Evolutionary conservation across 2,329 filamentous ascomycete genomes (phyloP).

Genomic region (Cladosporium sphaerospermum): DNA sequence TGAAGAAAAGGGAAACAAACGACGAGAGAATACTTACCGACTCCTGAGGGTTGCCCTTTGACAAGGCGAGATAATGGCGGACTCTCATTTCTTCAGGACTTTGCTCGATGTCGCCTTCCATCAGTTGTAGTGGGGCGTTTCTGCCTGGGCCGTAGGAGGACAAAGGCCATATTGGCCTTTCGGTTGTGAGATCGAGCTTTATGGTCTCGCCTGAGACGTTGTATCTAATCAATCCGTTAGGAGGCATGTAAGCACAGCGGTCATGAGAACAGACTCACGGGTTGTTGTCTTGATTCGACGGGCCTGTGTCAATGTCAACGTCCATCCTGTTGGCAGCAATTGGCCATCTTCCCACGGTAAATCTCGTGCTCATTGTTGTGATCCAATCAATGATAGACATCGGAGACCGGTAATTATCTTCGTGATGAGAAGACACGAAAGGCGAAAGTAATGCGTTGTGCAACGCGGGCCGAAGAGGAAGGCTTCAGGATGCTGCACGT

Average conservation of each 20-base stretch:
- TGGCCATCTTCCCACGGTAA: too few species aligned
- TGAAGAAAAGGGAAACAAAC: neutral
- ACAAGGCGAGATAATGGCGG: constrained; percentile 59
- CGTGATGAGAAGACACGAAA: too few species aligned
- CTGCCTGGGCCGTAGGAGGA: constrained; percentile 77
- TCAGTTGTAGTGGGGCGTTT: constrained; percentile 73
- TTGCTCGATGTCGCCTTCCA: constrained; percentile 76
- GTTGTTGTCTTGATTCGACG: constrained; percentile 2
- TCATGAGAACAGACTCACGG: neutral
- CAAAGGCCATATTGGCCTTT: constrained; percentile 76
- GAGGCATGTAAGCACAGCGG: neutral
- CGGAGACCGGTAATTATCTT: too few species aligned
- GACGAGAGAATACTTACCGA: constrained; percentile 37
- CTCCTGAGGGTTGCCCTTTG: constrained; percentile 50
- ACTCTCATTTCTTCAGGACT: constrained; percentile 83
- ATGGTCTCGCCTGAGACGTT: constrained; percentile 55
- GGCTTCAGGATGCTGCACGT: too few species aligned
- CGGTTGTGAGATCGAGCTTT: constrained; percentile 35
- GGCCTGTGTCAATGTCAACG: neutral
- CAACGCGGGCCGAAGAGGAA: too few species aligned
- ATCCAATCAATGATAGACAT: too few species aligned
- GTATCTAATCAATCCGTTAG: constrained; percentile 34
- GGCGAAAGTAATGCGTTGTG: too few species aligned
- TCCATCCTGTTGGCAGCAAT: neutral
- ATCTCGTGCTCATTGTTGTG: too few species aligned